A percentile compares a stretch with the other conserved stretches of the same genome.
Evolutionary conservation across 768 basidiomycete species (phyloP).

Genomic region (Russula foetens): DNA sequence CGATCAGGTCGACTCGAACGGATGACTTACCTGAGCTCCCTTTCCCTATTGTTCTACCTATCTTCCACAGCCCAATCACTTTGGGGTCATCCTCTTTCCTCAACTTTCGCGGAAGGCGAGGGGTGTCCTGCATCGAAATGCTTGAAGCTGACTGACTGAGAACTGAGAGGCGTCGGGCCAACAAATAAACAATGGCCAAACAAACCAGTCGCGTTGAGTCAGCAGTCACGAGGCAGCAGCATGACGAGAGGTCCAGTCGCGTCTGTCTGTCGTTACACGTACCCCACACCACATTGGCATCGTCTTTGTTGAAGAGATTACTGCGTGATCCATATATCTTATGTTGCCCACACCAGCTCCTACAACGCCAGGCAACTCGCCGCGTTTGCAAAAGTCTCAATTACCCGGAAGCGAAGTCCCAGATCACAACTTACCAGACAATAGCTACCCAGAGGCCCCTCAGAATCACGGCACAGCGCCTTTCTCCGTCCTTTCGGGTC

Average conservation of each 20-base stretch:
- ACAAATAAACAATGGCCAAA: constrained; percentile 15
- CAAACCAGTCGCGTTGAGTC: constrained; percentile 9
- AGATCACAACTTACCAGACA: constrained; percentile 21
- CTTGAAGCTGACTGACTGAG: background rate
- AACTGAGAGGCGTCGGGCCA: background rate
- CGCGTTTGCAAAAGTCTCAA: constrained; percentile 13
- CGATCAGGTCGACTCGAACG: background rate
- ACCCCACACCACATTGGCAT: too few species aligned
- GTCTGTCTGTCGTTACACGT: too few species aligned
- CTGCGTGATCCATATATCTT: constrained; percentile 16
- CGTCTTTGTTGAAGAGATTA: background rate
- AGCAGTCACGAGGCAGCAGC: constrained; percentile 2
- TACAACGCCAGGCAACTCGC: constrained; percentile 47
- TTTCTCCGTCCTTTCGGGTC: constrained; percentile 53
- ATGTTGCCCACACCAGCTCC: constrained; percentile 68
- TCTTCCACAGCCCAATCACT: constrained; percentile 46
- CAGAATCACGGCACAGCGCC: constrained; percentile 62
- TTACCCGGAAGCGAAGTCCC: background rate
- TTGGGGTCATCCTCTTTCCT: constrained; percentile 29
- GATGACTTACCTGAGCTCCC: constrained; percentile 40
- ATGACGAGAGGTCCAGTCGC: too few species aligned
- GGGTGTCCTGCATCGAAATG: constrained; percentile 8
- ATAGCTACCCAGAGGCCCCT: constrained; percentile 46
- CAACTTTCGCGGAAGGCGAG: constrained; percentile 14
- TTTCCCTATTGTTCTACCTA: constrained; percentile 48